phyloP scores from a whole-genome alignment of 2,329 filamentous ascomycete genomes.

The Phaeosphaeria sp. region DNA sequence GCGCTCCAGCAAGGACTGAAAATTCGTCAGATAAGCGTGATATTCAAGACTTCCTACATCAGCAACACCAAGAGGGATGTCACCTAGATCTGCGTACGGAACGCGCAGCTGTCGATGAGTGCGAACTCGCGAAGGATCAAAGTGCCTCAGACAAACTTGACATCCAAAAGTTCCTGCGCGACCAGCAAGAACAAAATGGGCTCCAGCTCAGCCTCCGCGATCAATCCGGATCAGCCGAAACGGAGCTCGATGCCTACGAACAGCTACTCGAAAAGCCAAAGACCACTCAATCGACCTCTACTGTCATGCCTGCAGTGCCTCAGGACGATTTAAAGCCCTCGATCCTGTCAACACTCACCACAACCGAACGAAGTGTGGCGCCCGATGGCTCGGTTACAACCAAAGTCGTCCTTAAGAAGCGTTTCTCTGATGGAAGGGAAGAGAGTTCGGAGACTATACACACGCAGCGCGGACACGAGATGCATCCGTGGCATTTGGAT shows the following conservation, averaged over 20 bases:
- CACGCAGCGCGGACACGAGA: constrained; percentile 42
- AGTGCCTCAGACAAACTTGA: not conserved
- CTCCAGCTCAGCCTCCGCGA: not conserved
- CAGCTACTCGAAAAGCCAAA: constrained; percentile 39
- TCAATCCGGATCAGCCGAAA: constrained; percentile 28
- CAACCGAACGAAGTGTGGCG: constrained; percentile 61
- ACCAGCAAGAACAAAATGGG: not conserved
- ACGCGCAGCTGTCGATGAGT: not conserved
- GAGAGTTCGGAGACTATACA: constrained; percentile 64
- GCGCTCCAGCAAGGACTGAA: not conserved
- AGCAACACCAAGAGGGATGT: constrained; percentile 1
- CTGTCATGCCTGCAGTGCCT: constrained; percentile 5
- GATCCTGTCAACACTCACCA: constrained; percentile 64
- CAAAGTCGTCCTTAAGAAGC: constrained; percentile 63
- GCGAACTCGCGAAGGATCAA: not conserved
- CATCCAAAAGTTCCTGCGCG: not conserved
- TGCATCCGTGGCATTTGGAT: not conserved
- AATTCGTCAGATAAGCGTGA: not conserved
- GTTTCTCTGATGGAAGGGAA: constrained; percentile 67
- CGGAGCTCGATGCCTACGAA: constrained; percentile 63
- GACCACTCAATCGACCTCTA: not conserved
- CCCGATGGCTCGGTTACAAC: constrained; percentile 66
- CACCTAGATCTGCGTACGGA: not conserved
- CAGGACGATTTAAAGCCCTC: constrained; percentile 30
- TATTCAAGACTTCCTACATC: not conserved